Base-by-base conservation (phyloP, 805 yeast genomes). In the Ogataea corticis region DNA sequence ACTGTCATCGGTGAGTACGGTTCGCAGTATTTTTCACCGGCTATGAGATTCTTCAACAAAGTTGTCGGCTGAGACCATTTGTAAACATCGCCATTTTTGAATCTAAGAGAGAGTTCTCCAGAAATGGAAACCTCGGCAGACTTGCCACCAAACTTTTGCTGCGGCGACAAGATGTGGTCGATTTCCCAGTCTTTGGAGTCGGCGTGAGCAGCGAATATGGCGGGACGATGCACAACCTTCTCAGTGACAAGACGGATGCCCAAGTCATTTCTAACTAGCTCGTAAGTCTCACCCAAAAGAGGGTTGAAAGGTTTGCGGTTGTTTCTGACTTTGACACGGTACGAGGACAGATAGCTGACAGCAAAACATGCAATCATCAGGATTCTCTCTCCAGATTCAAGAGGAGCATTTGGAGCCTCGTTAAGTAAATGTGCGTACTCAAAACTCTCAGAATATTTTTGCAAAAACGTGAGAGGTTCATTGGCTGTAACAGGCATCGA, bases 401-500 rank as follows among this genome's bases (percentile, higher is more conserved):
- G 63, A 0, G 71, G 62, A 7, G 77, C 67, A 3, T 66, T 59
- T n/a, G 78, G 62, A 0, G 95, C 87, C 32, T 77, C 73, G 50
- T 82, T 81, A 35, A 94, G 68, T 33, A 94, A 59, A 35, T 77
- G 69, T 28, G 87, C 65, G 62, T 88, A 88, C 64, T 94, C 99
- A 59, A 87, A 73, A 37, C 81, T 65, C 63, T 94, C 99, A 0
- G 94, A 74, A 55, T 83, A 79, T 50, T 82, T 78, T 63, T 94
- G 96, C 45, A 92, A 71, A 23, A 87, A 80, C 0, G 95, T 80
- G 17, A 92, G 62, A 0, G 99, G 99, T 65, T 94, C 99, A 67
- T 94, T 94, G 44, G 90, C 78, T 1, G 94, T 83, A 7, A 94
- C 96, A 1, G 99, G 99, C 91, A 92, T 90, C 0, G 96, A 83